Percentiles rank a stretch among this genome's conserved stretches.
Conservation (phyloP, 768 basidiomycete species). For the Termitomyces sp. region DNA sequence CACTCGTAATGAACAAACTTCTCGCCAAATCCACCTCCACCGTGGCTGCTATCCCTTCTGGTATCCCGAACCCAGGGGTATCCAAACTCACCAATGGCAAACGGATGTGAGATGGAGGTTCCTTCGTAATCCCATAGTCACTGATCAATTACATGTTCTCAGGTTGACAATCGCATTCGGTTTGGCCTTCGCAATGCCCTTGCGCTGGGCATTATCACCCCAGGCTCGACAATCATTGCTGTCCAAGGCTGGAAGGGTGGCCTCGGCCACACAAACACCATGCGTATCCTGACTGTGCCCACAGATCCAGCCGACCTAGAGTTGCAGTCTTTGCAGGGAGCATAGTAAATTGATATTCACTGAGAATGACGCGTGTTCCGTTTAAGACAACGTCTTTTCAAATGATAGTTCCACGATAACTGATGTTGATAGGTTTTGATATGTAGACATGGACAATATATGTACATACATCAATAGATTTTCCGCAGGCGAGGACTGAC, state of each 20-base stretch:
- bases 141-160: constrained; percentile 10
- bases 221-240: constrained; percentile 87
- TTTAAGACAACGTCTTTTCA: background rate
- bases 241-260: constrained; percentile 99
- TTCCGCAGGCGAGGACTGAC: too few relatives aligned
- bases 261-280: constrained; percentile 91
- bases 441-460: background rate
- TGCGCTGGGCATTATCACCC: constrained; percentile 79
- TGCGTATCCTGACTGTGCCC: constrained; percentile 81
- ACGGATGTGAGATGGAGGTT: constrained; percentile 67
- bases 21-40: constrained; percentile 95
- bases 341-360: constrained; percentile 7
- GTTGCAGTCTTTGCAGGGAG: constrained; percentile 51
- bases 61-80: constrained; percentile 93
- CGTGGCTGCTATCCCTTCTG: constrained; percentile 96
- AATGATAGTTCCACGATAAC: background rate
- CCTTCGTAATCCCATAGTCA: background rate
- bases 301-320: constrained; percentile 78
- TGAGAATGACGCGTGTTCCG: background rate
- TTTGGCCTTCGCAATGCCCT: constrained; percentile 86
- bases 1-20: constrained; percentile 92
- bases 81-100: constrained; percentile 92
- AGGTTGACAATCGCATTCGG: constrained; percentile 89
- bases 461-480: too few relatives aligned
- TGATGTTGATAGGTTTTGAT: background rate